Base-by-base conservation (phyloP, 2,329 filamentous ascomycete species). In the Talaromyces sp. region DNA sequence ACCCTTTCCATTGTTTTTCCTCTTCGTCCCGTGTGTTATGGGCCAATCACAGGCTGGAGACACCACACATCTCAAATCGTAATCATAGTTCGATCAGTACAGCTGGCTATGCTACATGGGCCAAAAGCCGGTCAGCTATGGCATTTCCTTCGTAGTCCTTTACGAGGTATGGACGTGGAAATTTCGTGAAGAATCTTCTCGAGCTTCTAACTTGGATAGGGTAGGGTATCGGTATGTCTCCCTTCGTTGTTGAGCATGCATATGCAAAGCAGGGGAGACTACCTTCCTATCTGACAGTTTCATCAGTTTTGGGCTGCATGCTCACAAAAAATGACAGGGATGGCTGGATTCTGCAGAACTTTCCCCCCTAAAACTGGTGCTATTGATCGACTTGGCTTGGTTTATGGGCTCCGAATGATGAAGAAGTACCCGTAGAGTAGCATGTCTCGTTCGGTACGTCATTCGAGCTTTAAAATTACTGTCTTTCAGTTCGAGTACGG, bases 261-360 rank as follows among this genome's bases (percentile, higher is more conserved):
- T 63, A 63, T 63, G 54, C 62, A 63, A 47, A 45, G 27, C 57
- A 47, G 57, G 22, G 37, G 31, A 27, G 37, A 27, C 24, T 58
- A 8, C n/a, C 56, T 22, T 50, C 24, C 24, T 31, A 14, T 10
- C 22, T 31, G 24, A 50, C 47, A 50, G 47, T 50, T 31, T 31
- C 13, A 50, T 31, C 24, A 4, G 2, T 16, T 49, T 58, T 58
- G 4, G 22, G 39, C 57, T 60, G 57, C 57, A 60, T 60, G 31
- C 27, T 60, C 57, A 9, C 35, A 7, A 47, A n/a, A 37, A 33
- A 13, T 50, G 62, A 59, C 62, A 59, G 57, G 62, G 62, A n/a
- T 52, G 33, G 11, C 19, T n/a, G 5, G 22, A 16, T 58, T 63
- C 54, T 63, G 62, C 52, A 63, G 62, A 57, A 63, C 6, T 31